A percentile compares a stretch with the other conserved stretches of the same genome.
These are phyloP conservation scores for Fusarium sp. DNA, from an alignment of 2,329 filamentous ascomycete genomes.

Conservation along the genomic window DNA sequence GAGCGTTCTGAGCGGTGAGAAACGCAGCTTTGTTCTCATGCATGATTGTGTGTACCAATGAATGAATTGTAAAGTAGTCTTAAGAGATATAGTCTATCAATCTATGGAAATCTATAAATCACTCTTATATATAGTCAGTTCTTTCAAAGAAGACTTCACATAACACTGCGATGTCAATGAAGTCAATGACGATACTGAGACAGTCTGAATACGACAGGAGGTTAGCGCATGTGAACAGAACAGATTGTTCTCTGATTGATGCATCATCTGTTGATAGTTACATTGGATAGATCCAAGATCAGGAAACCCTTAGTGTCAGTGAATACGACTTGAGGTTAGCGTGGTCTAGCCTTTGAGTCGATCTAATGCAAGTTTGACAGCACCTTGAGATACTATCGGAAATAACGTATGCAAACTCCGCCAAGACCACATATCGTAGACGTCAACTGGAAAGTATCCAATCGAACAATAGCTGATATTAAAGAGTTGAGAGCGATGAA, in stretches of 20 bases:
- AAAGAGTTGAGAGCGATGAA: too few relatives aligned
- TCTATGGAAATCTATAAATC: not conserved
- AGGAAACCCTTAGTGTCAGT: not conserved
- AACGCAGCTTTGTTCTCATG: slow-evolving; percentile 11
- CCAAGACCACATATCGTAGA: not conserved
- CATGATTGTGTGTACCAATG: not conserved
- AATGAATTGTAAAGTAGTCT: not conserved
- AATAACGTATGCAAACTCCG: slow-evolving; percentile 17
- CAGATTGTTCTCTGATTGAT: not conserved
- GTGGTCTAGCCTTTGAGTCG: not conserved
- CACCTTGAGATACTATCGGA: not conserved
- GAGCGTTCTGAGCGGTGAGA: not conserved
- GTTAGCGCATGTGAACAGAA: not conserved
- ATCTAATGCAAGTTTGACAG: not conserved
- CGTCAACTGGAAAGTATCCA: fast-evolving
- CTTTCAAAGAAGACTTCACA: not conserved
- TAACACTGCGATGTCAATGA: not conserved
- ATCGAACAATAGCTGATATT: fast-evolving
- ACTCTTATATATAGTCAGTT: slow-evolving; percentile 12
- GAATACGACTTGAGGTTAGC: slow-evolving; percentile 4
- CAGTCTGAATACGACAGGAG: slow-evolving; percentile 7
- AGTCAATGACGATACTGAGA: not conserved
- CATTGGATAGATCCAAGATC: not conserved
- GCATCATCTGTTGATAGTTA: not conserved
- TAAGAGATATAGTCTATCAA: fast-evolving